Evolutionary conservation across 129 eudicot genomes (phyloP).

Genomic region (Flaveria sonorensis): DNA sequence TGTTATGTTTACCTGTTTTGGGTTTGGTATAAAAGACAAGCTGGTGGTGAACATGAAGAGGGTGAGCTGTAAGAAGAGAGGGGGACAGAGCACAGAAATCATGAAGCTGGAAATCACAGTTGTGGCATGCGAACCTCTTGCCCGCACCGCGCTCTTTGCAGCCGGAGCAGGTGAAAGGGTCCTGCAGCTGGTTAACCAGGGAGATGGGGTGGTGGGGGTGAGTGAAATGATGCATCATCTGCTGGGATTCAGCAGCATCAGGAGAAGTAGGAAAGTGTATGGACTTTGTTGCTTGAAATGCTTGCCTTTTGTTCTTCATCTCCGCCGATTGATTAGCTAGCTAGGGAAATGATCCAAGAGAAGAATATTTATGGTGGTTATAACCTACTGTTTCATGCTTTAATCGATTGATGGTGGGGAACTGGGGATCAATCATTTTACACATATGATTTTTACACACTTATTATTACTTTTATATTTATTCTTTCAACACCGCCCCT

Average conservation of each 20-base stretch:
- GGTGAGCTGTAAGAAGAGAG: slow-evolving; percentile 64
- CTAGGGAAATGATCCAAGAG: neutral
- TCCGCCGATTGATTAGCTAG: too few relatives aligned
- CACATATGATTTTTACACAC: neutral
- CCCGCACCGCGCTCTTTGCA: slow-evolving; percentile 91
- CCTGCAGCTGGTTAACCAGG: slow-evolving; percentile 32
- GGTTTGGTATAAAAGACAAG: slow-evolving; percentile 66
- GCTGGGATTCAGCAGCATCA: slow-evolving; percentile 36
- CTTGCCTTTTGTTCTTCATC: neutral
- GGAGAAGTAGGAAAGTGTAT: slow-evolving; percentile 69
- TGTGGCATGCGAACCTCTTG: slow-evolving; percentile 60
- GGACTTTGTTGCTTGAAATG: neutral
- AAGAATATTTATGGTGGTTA: neutral
- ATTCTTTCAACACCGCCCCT: too few relatives aligned
- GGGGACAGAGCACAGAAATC: slow-evolving; percentile 80
- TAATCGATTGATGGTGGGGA: neutral
- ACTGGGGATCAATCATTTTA: too few relatives aligned
- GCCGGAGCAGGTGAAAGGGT: slow-evolving; percentile 65
- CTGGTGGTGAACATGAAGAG: slow-evolving; percentile 81
- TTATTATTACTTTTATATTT: too few relatives aligned
- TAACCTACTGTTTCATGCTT: too few relatives aligned
- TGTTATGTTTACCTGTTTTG: slow-evolving; percentile 48
- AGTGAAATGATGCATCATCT: slow-evolving; percentile 50
- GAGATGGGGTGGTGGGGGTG: slow-evolving; percentile 69
- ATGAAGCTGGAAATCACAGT: slow-evolving; percentile 83